phyloP scores from a whole-genome alignment of 176 grass and related monocot species.

The Neostapfia colusana region DNA sequence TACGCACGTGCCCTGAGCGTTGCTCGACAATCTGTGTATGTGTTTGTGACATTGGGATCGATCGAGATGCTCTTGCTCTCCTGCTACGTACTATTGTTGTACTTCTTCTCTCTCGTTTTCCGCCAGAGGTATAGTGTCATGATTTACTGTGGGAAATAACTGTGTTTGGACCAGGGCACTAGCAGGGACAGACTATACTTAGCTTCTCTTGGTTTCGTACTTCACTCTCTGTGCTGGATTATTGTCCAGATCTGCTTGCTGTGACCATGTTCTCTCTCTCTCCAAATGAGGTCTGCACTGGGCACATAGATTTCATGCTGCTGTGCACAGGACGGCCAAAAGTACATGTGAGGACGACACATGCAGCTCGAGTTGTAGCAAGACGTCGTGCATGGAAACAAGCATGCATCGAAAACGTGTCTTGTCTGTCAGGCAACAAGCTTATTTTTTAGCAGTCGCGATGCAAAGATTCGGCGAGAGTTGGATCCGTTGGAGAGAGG shows the following conservation, averaged over 20 bases:
- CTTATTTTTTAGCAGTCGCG: conserved; percentile 8
- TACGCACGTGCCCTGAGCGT: conserved; percentile 34
- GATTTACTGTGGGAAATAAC: conserved; percentile 36
- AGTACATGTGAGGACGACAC: conserved; percentile 40
- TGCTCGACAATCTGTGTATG: conserved; percentile 38
- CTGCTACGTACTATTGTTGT: not conserved
- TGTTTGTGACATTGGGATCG: conserved; percentile 51
- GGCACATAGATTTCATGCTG: conserved; percentile 37
- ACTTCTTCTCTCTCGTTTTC: conserved; percentile 20
- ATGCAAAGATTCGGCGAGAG: conserved; percentile 46
- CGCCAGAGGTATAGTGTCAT: conserved; percentile 47
- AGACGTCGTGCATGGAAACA: conserved; percentile 12
- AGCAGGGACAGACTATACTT: not conserved
- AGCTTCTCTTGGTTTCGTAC: conserved; percentile 14
- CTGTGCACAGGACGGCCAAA: conserved; percentile 13
- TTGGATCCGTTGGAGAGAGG: not conserved
- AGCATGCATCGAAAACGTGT: conserved; percentile 28
- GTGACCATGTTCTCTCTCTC: conserved; percentile 30
- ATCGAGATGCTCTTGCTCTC: conserved; percentile 1
- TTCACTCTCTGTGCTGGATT: conserved; percentile 8
- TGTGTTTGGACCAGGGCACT: conserved; percentile 17
- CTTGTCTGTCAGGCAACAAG: conserved; percentile 38
- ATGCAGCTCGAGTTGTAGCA: conserved; percentile 11
- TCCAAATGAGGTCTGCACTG: not conserved
- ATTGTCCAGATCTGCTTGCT: not conserved